Percentiles rank a stretch among this genome's conserved stretches.
These are phyloP conservation scores for Mytilinidion resinicola DNA, from an alignment of 495 filamentous ascomycete species.

Conservation along the genomic window DNA sequence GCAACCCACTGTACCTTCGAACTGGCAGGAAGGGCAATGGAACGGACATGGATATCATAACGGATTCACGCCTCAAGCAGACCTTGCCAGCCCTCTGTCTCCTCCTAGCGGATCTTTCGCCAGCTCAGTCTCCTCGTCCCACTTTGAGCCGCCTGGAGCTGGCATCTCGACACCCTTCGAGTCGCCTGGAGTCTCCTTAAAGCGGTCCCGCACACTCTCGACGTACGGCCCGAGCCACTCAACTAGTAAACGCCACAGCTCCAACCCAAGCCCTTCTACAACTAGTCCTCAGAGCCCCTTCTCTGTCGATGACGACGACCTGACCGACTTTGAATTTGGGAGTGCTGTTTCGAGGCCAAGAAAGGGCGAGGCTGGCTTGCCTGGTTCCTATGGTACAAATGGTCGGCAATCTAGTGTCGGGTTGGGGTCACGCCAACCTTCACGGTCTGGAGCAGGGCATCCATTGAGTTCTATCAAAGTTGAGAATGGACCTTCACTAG, in stretches of 20 bases:
- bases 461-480: too few species aligned
- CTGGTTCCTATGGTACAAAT: too few species aligned
- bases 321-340: too few species aligned
- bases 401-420: too few species aligned
- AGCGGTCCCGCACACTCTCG: conserved; percentile 1
- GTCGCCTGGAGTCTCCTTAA: background rate
- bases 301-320: background rate
- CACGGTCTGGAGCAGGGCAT: too few species aligned
- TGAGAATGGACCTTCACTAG: too few species aligned
- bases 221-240: conserved; percentile 8
- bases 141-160: background rate
- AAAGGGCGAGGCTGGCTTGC: too few species aligned
- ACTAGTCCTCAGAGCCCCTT: conserved; percentile 7
- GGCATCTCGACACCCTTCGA: background rate
- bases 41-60: background rate
- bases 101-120: background rate
- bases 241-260: conserved; percentile 13
- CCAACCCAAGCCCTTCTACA: conserved; percentile 8
- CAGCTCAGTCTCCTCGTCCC: background rate
- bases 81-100: background rate
- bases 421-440: too few species aligned
- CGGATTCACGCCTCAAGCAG: background rate
- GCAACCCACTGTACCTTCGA: background rate
- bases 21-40: background rate
- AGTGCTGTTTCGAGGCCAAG: too few species aligned